These are phyloP conservation scores for Oryza officinalis DNA, from an alignment of 176 grass and related monocot genomes.

Conservation along the genomic window DNA sequence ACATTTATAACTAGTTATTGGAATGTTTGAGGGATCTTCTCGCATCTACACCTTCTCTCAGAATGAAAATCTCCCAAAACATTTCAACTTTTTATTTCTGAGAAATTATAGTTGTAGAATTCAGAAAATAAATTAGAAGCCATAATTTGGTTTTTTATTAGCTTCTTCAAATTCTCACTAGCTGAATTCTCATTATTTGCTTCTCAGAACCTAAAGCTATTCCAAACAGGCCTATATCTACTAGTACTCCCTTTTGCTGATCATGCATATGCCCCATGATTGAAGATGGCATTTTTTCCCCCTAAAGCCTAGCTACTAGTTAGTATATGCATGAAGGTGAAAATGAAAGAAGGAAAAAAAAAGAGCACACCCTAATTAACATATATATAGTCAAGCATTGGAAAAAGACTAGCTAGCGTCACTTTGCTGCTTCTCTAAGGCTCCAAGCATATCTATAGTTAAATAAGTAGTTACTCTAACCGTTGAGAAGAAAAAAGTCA, in stretches of 20 bases:
- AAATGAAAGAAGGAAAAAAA: neutral
- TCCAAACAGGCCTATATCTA: too few relatives aligned
- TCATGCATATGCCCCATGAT: neutral
- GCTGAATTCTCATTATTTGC: too few relatives aligned
- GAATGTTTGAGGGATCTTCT: too few relatives aligned
- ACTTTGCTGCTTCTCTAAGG: conserved; percentile 16
- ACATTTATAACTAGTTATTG: neutral
- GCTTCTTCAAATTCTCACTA: too few relatives aligned
- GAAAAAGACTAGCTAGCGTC: neutral
- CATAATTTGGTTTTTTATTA: too few relatives aligned
- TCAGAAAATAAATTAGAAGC: too few relatives aligned
- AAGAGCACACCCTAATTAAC: neutral
- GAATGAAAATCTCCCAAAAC: too few relatives aligned
- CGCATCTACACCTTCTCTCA: too few relatives aligned
- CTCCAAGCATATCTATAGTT: neutral
- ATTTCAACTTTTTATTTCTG: too few relatives aligned
- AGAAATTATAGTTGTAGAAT: too few relatives aligned
- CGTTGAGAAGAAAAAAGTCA: neutral
- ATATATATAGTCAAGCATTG: neutral
- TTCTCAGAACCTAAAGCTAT: too few relatives aligned
- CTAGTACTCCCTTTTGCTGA: neutral
- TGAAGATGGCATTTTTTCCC: neutral
- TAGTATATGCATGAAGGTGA: neutral
- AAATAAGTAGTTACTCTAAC: neutral
- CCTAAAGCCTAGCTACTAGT: neutral